Percentiles rank a stretch among this genome's conserved stretches.
phyloP scores from a whole-genome alignment of 495 filamentous ascomycete species.

The Aspergillus sclerotiicarbonarius region DNA sequence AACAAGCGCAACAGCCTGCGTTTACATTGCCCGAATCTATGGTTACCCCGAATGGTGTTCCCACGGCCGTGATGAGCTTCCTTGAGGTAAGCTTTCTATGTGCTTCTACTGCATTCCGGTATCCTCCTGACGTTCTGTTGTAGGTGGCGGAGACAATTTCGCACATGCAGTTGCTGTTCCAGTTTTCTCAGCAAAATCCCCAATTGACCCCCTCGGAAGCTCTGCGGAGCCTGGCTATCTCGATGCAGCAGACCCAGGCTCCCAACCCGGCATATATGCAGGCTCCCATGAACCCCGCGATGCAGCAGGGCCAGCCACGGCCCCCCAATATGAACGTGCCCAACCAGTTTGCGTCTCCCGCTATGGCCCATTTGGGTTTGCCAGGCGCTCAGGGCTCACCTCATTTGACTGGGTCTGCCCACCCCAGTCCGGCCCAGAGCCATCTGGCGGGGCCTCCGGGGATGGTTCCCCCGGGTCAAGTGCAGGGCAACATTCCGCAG shows the following conservation, averaged over 20 bases:
- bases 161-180: slow-evolving; percentile 67
- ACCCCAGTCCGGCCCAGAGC: slow-evolving; percentile 47
- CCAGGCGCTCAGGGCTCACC: slow-evolving; percentile 45
- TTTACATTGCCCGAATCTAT: slow-evolving; percentile 61
- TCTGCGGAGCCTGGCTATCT: slow-evolving; percentile 57
- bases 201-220: slow-evolving; percentile 58
- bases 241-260: slow-evolving; percentile 31
- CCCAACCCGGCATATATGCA: slow-evolving; percentile 32
- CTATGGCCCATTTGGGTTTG: slow-evolving; percentile 47
- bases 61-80: slow-evolving; percentile 57
- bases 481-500: slow-evolving; percentile 57
- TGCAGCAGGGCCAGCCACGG: slow-evolving; percentile 38
- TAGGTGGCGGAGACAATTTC: slow-evolving; percentile 74
- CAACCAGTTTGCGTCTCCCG: slow-evolving; percentile 52
- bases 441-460: slow-evolving; percentile 45
- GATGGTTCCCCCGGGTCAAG: slow-evolving; percentile 74
- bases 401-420: slow-evolving; percentile 44
- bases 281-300: slow-evolving; percentile 34
- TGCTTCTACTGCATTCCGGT: neutral
- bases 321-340: slow-evolving; percentile 30
- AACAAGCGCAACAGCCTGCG: slow-evolving; percentile 47
- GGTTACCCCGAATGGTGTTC: slow-evolving; percentile 62
- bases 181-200: slow-evolving; percentile 57
- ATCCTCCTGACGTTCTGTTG: neutral
- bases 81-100: slow-evolving; percentile 56